phyloP scores from a whole-genome alignment of 768 basidiomycete species.

The Kockovaella imperatae region DNA sequence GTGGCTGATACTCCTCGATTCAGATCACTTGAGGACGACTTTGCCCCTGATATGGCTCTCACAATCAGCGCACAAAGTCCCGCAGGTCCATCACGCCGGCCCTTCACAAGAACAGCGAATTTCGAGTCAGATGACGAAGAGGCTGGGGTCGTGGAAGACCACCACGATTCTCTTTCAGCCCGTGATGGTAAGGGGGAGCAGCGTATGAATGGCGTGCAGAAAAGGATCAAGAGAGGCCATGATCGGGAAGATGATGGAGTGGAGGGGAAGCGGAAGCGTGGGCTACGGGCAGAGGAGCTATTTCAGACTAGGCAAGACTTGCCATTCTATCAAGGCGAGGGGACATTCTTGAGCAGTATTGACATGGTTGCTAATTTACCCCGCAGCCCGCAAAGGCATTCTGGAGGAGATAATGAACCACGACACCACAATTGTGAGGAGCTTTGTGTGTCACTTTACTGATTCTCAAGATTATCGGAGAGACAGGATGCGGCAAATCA shows the following conservation, averaged over 20 bases:
- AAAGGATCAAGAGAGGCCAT: not conserved
- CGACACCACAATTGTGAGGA: slow-evolving; percentile 40
- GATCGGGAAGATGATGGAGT: not conserved
- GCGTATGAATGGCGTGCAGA: too few species aligned
- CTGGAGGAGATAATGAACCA: slow-evolving; percentile 35
- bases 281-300: slow-evolving; percentile 25
- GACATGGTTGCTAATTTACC: not conserved
- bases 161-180: too few species aligned
- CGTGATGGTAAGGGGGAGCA: too few species aligned
- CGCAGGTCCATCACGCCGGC: too few species aligned
- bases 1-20: too few species aligned
- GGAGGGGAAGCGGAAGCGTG: slow-evolving; percentile 1
- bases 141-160: too few species aligned
- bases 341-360: not conserved
- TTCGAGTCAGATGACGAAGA: too few species aligned
- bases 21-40: too few species aligned
- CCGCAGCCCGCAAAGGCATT: slow-evolving; percentile 27
- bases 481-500: slow-evolving; percentile 44
- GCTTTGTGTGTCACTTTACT: not conserved
- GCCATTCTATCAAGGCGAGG: slow-evolving; percentile 41
- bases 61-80: too few species aligned
- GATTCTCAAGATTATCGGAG: slow-evolving; percentile 35
- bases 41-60: too few species aligned
- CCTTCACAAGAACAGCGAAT: too few species aligned
- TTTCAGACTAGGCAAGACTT: slow-evolving; percentile 25